Evolutionary conservation across 2,329 filamentous ascomycete species (phyloP).

Genomic region (Pseudofabraea citricarpa): DNA sequence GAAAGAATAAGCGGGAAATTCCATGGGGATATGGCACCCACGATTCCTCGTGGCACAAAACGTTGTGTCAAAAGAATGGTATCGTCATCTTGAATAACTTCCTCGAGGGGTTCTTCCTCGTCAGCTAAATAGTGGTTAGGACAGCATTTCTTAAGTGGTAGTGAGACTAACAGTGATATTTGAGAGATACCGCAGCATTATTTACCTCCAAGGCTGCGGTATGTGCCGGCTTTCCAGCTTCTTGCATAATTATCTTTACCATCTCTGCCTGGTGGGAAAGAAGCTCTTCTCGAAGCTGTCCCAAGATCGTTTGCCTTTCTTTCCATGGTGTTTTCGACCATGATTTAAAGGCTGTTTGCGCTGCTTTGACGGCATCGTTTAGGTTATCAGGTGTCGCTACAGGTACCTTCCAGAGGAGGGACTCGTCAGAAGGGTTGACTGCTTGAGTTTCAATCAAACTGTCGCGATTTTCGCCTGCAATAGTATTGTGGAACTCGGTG

Average conservation of each 20-base stretch:
- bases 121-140: not conserved
- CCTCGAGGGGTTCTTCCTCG: too few species aligned
- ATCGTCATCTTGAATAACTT: too few species aligned
- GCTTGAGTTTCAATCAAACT: too few species aligned
- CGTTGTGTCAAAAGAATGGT: too few species aligned
- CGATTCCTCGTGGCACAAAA: too few species aligned
- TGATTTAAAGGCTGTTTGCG: slow-evolving; percentile 37
- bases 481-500: too few species aligned
- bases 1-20: slow-evolving; percentile 53
- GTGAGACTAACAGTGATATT: not conserved
- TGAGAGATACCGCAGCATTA: not conserved
- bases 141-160: not conserved
- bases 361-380: slow-evolving; percentile 40
- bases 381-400: slow-evolving; percentile 35
- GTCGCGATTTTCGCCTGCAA: too few species aligned
- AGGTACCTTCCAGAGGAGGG: too few species aligned
- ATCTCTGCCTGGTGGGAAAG: slow-evolving; percentile 33
- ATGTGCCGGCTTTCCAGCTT: slow-evolving; percentile 42
- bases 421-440: too few species aligned
- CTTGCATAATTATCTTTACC: slow-evolving; percentile 36
- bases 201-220: not conserved
- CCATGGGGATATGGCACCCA: slow-evolving; percentile 52
- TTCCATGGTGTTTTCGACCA: slow-evolving; percentile 38
- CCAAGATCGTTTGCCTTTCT: slow-evolving; percentile 37
- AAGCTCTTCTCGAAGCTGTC: slow-evolving; percentile 18